Conservation (phyloP, 345 rosid species). For the Gossypium stocksii region DNA sequence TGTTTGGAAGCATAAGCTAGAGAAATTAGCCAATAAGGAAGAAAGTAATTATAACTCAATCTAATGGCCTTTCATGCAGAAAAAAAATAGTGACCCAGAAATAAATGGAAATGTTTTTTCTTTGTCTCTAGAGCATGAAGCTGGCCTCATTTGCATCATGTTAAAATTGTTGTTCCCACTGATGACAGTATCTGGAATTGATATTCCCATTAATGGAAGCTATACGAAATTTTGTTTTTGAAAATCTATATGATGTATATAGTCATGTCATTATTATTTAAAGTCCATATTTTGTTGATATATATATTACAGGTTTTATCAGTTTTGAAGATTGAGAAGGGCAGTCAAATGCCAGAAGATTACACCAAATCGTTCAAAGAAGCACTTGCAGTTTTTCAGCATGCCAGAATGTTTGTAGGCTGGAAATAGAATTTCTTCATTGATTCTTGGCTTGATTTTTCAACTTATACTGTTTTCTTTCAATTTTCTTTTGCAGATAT, state of each 20-base stretch:
- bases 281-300: not conserved
- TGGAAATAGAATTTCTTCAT: slow-evolving; percentile 1
- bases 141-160: not conserved
- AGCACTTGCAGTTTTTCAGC: slow-evolving; percentile 80
- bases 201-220: not conserved
- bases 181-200: not conserved
- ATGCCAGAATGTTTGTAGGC: slow-evolving; percentile 60
- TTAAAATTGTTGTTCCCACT: not conserved
- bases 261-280: not conserved
- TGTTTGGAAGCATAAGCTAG: not conserved
- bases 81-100: not conserved
- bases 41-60: not conserved
- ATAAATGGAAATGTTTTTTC: not conserved
- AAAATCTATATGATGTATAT: not conserved
- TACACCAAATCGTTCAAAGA: slow-evolving; percentile 62
- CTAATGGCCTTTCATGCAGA: not conserved
- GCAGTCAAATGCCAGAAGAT: slow-evolving; percentile 71
- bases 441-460: not conserved
- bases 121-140: not conserved
- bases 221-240: not conserved
- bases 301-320: slow-evolving; percentile 53
- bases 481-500: slow-evolving; percentile 45
- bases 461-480: slow-evolving; percentile 1
- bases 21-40: not conserved
- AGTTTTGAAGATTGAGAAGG: slow-evolving; percentile 68